Base-by-base conservation (phyloP, 768 basidiomycete genomes). In the Pisolithus tinctorius region DNA sequence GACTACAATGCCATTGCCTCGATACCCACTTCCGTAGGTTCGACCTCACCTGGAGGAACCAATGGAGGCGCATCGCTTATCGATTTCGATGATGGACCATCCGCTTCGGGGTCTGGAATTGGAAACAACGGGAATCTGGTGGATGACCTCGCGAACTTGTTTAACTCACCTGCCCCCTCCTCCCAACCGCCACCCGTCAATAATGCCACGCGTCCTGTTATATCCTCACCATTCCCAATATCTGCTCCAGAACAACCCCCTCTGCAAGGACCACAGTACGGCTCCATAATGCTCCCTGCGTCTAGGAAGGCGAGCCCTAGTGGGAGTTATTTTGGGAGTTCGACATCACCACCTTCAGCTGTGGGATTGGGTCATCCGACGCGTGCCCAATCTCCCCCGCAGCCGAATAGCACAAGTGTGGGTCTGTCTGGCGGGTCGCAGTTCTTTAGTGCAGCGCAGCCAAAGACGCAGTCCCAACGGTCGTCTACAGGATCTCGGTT, bases 1-100 rank as follows among this genome's bases (percentile, higher is more conserved):
- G 93, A 99, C 69, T 94, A 82, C 63, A 77, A 74, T 16, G 82
- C 83, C 7, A 70, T 81, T 23, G 82, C 83, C 52, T 84, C 85
- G 6, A 80, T 88, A 52, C 89, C 87, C 4, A 63, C 74, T 4
- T 81, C 86, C 59, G 68, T 81, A 26, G 70, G 74, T 43, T 67
- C 65, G n/a, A 60, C 60, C 37, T 62, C 66, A 30, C 58, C 61
- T 13, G 61, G 71, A 31, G 48, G 26, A 4, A 59, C 47, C 6
- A 53, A 55, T 31, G 55, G 56, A 20, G 70, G 67, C 31, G 49
- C 70, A 5, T 88, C 87, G 1, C 74, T 92, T 49, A 91, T 92
- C 60, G 88, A 91, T 67, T 75, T 93, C 55, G 86, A 91, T 59
- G 88, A 89, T 38, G 65, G 55, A 17, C 48, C 54, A 29, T 60